Evolutionary conservation across 2,329 filamentous ascomycete species (phyloP), one percentile per base, ranked within the genome.

Genomic region (Claviceps purpurea): DNA sequence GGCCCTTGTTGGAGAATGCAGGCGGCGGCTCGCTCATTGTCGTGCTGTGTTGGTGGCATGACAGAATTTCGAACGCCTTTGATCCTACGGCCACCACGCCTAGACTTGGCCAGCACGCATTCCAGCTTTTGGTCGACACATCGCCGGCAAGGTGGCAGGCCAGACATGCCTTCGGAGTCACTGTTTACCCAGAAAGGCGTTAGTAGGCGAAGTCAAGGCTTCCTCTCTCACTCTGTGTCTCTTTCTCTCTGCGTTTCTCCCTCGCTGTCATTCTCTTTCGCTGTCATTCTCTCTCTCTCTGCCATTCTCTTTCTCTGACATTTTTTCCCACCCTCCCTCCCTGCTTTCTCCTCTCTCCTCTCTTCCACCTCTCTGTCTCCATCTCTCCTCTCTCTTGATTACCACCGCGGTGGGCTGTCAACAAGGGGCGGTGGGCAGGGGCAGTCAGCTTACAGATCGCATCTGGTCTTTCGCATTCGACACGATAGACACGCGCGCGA

Each of bases 91-190:
- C 68, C 68, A 13, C 69, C 68, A 16, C 69, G 62, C 34, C 62
- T 62, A 11, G 68, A 71, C 5, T 66, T 69, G n/a, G 67, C 68
- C 34, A 71, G 60, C 14, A 70, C 60, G 49, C 69, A 71, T 53
- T 70, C 63, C 41, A 65, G 62, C 49, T 64, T 56, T 47, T 69
- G 64, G 46, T 69, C 64, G 45, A 65, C 57, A 50, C 69, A 71
- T 50, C 67, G 60, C 18, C 66, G 63, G 53, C 69, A 71, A 2
- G 68, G 69, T 5, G 65, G 65, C 13, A 58, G 55, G 13, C 64
- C 65, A 18, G 68, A 64, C n/a, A 60, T 59, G 24, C 66, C 68
- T 38, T 61, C 65, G 1, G 61, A 59, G 49, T 66, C 64, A 26
- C 64, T 67, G 38, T 10, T 43, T 24, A 16, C 5, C 24, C 48